Evolutionary conservation across 139 green algal genomes (phyloP), one percentile per base, ranked within the genome.

Genomic region (Micractinium conductrix): DNA sequence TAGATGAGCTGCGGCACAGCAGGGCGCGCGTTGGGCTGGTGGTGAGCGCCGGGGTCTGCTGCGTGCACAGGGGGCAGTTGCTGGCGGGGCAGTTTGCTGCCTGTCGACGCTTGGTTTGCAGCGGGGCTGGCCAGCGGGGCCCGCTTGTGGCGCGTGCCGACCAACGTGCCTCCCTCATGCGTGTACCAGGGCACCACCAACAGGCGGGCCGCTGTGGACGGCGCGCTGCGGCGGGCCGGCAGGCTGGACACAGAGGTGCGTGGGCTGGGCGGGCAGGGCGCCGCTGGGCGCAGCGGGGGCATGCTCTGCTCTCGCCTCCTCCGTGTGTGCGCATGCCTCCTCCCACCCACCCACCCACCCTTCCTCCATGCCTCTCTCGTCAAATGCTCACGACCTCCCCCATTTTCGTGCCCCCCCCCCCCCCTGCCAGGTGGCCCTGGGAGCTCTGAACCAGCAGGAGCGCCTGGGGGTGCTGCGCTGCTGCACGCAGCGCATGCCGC

Each of bases 101-200:
- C n/a, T n/a, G n/a, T n/a, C n/a, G n/a, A n/a, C n/a, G n/a, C n/a
- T n/a, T n/a, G n/a, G n/a, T n/a, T n/a, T n/a, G n/a, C n/a, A n/a
- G n/a, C n/a, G n/a, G n/a, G n/a, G n/a, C n/a, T n/a, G n/a, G n/a
- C n/a, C n/a, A n/a, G n/a, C n/a, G n/a, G n/a, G n/a, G n/a, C n/a
- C n/a, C n/a, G n/a, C n/a, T n/a, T n/a, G n/a, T n/a, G n/a, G n/a
- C n/a, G n/a, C n/a, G n/a, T n/a, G n/a, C n/a, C n/a, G n/a, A n/a
- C n/a, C n/a, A n/a, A n/a, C n/a, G n/a, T n/a, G n/a, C n/a, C n/a
- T n/a, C n/a, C n/a, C n/a, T n/a, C n/a, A n/a, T n/a, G n/a, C n/a
- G n/a, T n/a, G n/a, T n/a, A n/a, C n/a, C n/a, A n/a, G n/a, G 91
- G 91, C 7, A 95, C 97, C 4, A 98, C 97, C 38, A 99, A 98